Evolutionary conservation across 1,139 yeast genomes (phyloP).

Genomic region (Candida tropicalis): DNA sequence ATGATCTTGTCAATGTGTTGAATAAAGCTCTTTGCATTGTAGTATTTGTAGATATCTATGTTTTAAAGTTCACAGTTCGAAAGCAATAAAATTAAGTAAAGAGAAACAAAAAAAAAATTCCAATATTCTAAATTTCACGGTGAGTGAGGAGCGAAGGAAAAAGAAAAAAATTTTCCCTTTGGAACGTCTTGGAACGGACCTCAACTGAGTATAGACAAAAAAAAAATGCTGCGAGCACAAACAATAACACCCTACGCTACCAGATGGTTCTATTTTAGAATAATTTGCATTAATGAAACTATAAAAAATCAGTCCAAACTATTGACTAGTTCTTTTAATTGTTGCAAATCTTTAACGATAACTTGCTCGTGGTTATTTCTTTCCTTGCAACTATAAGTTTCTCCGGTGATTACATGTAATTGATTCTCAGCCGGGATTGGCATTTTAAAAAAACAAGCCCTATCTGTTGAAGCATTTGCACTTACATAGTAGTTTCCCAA

Average conservation of each 20-base stretch:
- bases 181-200: conserved; percentile 1
- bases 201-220: background rate
- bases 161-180: conserved; percentile 4
- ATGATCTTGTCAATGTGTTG: conserved; percentile 28
- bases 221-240: too few species aligned
- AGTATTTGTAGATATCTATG: conserved; percentile 1
- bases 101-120: background rate
- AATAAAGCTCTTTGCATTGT: conserved; percentile 37
- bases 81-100: background rate
- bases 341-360: background rate
- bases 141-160: too few species aligned
- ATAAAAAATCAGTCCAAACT: background rate
- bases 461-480: conserved; percentile 5
- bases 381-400: conserved; percentile 6
- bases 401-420: conserved; percentile 8
- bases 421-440: background rate
- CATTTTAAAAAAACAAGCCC: background rate
- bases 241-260: too few species aligned
- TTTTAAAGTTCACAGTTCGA: background rate
- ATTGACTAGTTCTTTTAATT: background rate
- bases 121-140: background rate
- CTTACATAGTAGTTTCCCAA: conserved; percentile 11
- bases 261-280: too few species aligned
- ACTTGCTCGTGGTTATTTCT: conserved; percentile 1
- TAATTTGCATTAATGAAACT: too few species aligned